Base-by-base conservation (phyloP, 2,329 filamentous ascomycete genomes). In the Coleophoma cylindrospora region DNA sequence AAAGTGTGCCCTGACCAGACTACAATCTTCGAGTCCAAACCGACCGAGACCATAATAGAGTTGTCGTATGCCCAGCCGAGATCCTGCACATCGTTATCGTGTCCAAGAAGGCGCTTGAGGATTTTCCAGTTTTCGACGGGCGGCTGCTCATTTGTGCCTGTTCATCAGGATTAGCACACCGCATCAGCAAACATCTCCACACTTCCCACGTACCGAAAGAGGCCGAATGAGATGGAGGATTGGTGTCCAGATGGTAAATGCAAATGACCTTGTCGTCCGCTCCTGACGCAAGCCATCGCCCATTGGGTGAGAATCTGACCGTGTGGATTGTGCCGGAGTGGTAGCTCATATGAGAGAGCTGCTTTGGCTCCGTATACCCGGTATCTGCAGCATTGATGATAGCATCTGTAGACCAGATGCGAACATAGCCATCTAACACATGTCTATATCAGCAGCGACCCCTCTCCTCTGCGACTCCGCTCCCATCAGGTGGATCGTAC, bases 201-300 rank as follows among this genome's bases (percentile, higher is more conserved):
- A 17, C 22, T 4, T 21, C 17, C 17, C 3, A 27, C 75, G 59
- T 83, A 82, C 90, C 91, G 68, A 95, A 95, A 10, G 88, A 86
- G 10, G 87, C 81, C 47, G 86, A 79, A 62, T 88, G 81, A 27
- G 87, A 77, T 3, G 91, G 88, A 21, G 89, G 83, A 64, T 85
- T 89, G 13, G 59, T 55, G 69, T 97, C 91, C 49, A 96, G 80
- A 55, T 89, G 86, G 70, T 99, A 99, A 58, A 99, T 90, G 70
- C 94, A 96, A 57, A 99, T 95, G 65, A 99, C 92, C 76, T 96
- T 96, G 74, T 99, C 94, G 70, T 99, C 94, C 61, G 95, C 95
- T 51, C 94, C 94, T 11, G 92, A 97, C 34, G 95, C 95, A 47
- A 99, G 81, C 67, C 96, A 99, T 66, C 90, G 90, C 50, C 91